phyloP scores from a whole-genome alignment of 2,329 filamentous ascomycete genomes.

The Ophiostoma ulmi region DNA sequence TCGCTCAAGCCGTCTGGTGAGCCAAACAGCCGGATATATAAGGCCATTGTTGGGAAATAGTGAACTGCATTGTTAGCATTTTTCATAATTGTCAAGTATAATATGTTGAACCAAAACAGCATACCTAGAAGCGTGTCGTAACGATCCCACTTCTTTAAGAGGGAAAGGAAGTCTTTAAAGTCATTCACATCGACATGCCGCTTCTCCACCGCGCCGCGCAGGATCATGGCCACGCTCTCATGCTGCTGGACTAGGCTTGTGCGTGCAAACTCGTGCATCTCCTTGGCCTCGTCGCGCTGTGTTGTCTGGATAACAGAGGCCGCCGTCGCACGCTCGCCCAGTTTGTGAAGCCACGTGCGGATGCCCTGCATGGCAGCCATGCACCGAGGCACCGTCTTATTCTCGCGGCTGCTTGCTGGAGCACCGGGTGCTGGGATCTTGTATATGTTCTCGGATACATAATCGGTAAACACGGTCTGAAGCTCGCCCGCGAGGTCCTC shows the following conservation, averaged over 20 bases:
- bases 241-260: slow-evolving; percentile 82
- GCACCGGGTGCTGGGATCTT: slow-evolving; percentile 44
- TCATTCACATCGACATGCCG: slow-evolving; percentile 65
- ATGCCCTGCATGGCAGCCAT: slow-evolving; percentile 70
- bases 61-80: slow-evolving; percentile 53
- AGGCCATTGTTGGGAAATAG: slow-evolving; percentile 72
- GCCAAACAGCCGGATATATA: slow-evolving; percentile 71
- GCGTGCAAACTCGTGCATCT: slow-evolving; percentile 75
- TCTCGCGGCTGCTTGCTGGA: slow-evolving; percentile 42
- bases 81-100: neutral
- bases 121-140: slow-evolving; percentile 62
- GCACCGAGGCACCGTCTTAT: slow-evolving; percentile 67
- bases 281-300: slow-evolving; percentile 57
- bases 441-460: slow-evolving; percentile 54
- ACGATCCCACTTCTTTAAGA: slow-evolving; percentile 65
- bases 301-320: slow-evolving; percentile 67
- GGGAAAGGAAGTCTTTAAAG: slow-evolving; percentile 65
- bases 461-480: slow-evolving; percentile 47
- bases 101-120: slow-evolving; percentile 25
- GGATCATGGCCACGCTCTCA: slow-evolving; percentile 76
- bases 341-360: slow-evolving; percentile 67
- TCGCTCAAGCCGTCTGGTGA: slow-evolving; percentile 67
- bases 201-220: slow-evolving; percentile 72
- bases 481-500: slow-evolving; percentile 47
- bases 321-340: slow-evolving; percentile 71